A percentile compares a stretch with the other conserved stretches of the same genome.
These are phyloP conservation scores for Kalmanozyma brasiliensis DNA, from an alignment of 1,284 basidiomycete species.

Conservation along the genomic window DNA sequence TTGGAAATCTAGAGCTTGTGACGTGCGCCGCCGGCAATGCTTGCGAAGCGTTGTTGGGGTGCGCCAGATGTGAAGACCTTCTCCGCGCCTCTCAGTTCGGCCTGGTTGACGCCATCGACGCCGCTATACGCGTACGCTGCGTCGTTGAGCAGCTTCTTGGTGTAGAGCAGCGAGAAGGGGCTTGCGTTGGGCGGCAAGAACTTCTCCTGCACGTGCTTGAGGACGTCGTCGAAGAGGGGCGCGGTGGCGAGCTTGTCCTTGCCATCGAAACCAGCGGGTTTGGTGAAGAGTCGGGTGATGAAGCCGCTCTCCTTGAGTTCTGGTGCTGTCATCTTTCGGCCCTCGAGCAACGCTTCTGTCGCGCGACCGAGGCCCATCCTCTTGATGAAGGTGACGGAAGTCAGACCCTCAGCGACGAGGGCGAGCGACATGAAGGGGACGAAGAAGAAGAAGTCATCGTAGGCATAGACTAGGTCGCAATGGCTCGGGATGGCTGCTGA, in stretches of 20 bases:
- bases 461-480: slow-evolving; percentile 53
- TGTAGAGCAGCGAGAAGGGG: slow-evolving; percentile 49
- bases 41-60: slow-evolving; percentile 37
- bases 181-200: slow-evolving; percentile 44
- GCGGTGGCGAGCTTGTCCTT: slow-evolving; percentile 32
- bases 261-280: slow-evolving; percentile 21
- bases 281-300: slow-evolving; percentile 44
- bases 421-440: slow-evolving; percentile 54
- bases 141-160: slow-evolving; percentile 48
- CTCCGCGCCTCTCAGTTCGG: slow-evolving; percentile 54
- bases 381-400: slow-evolving; percentile 44
- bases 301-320: slow-evolving; percentile 50
- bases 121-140: slow-evolving; percentile 44
- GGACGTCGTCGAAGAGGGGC: slow-evolving; percentile 43
- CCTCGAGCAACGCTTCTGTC: slow-evolving; percentile 50
- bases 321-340: slow-evolving; percentile 37
- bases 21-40: slow-evolving; percentile 44
- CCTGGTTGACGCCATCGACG: slow-evolving; percentile 43
- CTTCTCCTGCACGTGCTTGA: slow-evolving; percentile 29
- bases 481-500: slow-evolving; percentile 46
- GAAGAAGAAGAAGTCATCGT: slow-evolving; percentile 54
- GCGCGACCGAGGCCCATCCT: slow-evolving; percentile 52
- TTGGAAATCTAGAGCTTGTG: slow-evolving; percentile 41
- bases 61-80: slow-evolving; percentile 45
- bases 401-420: slow-evolving; percentile 48